Base-by-base conservation (phyloP, 768 basidiomycete species). In the Rhizopogon rudus region DNA sequence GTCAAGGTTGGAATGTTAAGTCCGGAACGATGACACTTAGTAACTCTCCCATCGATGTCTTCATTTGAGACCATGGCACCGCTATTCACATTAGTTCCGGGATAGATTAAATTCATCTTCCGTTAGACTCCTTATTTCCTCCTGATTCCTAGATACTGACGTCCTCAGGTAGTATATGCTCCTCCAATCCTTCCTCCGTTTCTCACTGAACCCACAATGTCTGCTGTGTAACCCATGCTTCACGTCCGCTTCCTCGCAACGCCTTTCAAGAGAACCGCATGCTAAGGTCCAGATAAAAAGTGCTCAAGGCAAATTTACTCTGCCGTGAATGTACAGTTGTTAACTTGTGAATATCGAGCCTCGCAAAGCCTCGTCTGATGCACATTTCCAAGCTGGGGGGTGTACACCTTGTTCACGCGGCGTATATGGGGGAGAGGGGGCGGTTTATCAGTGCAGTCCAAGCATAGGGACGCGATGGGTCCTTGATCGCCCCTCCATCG, bases 201-300 rank as follows among this genome's bases (percentile, higher is more conserved):
- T 93, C 66, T 89, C 61, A 81, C 85, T 6, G 94, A 94, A 62
- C 81, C 86, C 0, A 79, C 90, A 1, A 64, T 58, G 3, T 72
- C 81, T 7, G 73, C 86, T 0, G 73, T 88, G n/a, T 90, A 95
- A 65, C 79, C 84, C 3, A 73, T 93, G 17, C 69, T 94, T 3
- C 93, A 93, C 58, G 86, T 80, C 0, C 78, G 95, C 13, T 93
- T 90, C 67, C 77, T 92, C 14, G 88, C 90, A 1, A 89, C 87
- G 4, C 88, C 88, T 3, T 84, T 88, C 73, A 90, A 88, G 68
- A 71, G 77, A 40, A 64, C 77, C 28, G 62, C 74, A 5, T 69
- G 69, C 40, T 45, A 65, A 1, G 46, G 65, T 6, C 44, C 58
- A 48, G 61, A 55, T 74, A 6, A 82, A 81, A 91, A 63, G 79